Evolutionary conservation across 305 asterid species (phyloP), one percentile per base, ranked within the genome.

Genomic region (Vinca major): DNA sequence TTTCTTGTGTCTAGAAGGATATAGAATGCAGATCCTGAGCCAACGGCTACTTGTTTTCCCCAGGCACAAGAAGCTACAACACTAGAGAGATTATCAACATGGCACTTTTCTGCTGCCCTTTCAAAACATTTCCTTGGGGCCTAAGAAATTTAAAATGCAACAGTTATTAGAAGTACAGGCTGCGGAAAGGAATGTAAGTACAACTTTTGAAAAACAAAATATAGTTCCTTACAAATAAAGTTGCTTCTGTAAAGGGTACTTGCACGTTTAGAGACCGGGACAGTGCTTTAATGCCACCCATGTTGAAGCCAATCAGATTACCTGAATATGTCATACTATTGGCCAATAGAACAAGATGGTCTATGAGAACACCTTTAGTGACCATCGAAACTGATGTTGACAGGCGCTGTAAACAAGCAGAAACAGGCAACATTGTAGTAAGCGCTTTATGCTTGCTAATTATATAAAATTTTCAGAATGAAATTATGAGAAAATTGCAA

Each of bases 321-420:
- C 99, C 99, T 74, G 91, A 84, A 75, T 91, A 89, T 41, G 97
- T 91, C 99, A 93, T 93, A 86, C 92, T 90, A 77, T 89, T 91
- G 7, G 92, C 97, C 83, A 91, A 72, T 75, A 93, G 71, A 55
- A 93, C 88, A 63, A 93, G 91, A 78, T 93, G 99, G 71, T 93
- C 99, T 80, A 89, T 93, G 66, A 93, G 92, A 61, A 93, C 97
- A 64, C 97, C 99, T 81, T 90, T 93, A 21, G 99, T 91, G 39
- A 93, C 99, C 96, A 87, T 87, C 26, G 92, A 89, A 71, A 93
- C 99, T 20, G 99, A 93, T 17, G 95, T 87, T 41, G 96, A 86
- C 69, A 93, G 81, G 62, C 99, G 99, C 99, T 93, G 80, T 65
- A 70, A 39, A 77, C 36, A 54, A 70, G 16, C 45, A 55, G 45